Conservation (phyloP, 176 grass and related monocot genomes). For the Lolium multiflorum region DNA sequence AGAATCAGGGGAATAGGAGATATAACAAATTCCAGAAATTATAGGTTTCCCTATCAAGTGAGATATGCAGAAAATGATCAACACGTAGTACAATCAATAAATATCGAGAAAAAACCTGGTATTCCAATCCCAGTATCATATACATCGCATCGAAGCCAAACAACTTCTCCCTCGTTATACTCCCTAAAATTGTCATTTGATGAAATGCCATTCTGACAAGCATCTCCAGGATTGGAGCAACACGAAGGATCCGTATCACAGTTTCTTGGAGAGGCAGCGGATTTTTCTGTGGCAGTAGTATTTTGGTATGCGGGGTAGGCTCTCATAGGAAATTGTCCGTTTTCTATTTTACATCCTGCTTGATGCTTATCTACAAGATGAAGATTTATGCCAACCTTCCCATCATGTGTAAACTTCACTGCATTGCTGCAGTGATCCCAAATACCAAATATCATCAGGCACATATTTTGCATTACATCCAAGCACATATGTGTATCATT, state of each 20-base stretch:
- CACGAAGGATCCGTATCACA: slow-evolving; percentile 45
- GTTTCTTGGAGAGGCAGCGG: slow-evolving; percentile 32
- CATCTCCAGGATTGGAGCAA: slow-evolving; percentile 49
- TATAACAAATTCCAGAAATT: slow-evolving; percentile 35
- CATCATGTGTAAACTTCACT: slow-evolving; percentile 96
- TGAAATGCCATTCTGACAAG: slow-evolving; percentile 47
- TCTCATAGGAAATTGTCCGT: neutral
- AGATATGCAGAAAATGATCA: neutral
- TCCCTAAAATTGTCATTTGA: slow-evolving; percentile 33
- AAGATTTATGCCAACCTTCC: slow-evolving; percentile 87
- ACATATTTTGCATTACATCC: slow-evolving; percentile 29
- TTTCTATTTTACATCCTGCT: slow-evolving; percentile 41
- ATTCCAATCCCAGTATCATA: slow-evolving; percentile 95
- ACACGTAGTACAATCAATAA: slow-evolving; percentile 10
- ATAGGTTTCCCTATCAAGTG: neutral
- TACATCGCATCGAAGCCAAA: slow-evolving; percentile 78
- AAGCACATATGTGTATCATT: neutral
- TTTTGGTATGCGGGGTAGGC: slow-evolving; percentile 37
- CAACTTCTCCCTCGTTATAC: slow-evolving; percentile 43
- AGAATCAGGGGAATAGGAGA: slow-evolving; percentile 8
- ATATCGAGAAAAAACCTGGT: slow-evolving; percentile 69
- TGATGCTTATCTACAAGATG: slow-evolving; percentile 53
- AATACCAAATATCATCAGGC: slow-evolving; percentile 39
- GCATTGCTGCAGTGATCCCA: slow-evolving; percentile 74
- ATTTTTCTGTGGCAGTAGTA: slow-evolving; percentile 41